Conservation (phyloP, 2,329 filamentous ascomycete species). For the Colletotrichum siamense region DNA sequence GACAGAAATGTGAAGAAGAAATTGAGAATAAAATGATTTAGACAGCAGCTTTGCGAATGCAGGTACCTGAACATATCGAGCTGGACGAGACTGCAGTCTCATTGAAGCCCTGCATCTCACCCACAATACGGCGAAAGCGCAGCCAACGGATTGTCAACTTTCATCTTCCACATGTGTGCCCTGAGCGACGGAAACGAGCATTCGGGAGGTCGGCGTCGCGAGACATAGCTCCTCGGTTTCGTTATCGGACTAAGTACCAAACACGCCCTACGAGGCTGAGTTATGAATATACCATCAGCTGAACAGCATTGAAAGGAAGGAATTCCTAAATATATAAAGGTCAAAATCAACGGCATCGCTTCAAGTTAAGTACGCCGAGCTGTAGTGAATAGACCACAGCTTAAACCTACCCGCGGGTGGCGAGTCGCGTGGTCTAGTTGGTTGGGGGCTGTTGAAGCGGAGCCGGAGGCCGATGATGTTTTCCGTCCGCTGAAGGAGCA, state of each 20-base stretch:
- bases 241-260: neutral
- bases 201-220: neutral
- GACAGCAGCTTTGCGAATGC: neutral
- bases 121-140: fast-evolving
- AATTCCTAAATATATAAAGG: neutral
- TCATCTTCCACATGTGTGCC: fast-evolving
- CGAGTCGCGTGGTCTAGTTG: neutral
- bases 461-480: neutral
- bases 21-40: neutral
- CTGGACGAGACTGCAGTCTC: fast-evolving
- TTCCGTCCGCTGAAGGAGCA: neutral
- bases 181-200: fast-evolving
- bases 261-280: neutral
- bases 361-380: neutral
- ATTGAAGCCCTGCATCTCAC: fast-evolving
- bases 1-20: fast-evolving
- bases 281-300: neutral
- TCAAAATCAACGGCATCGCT: neutral
- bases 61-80: fast-evolving
- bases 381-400: neutral
- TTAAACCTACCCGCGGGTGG: neutral
- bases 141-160: neutral
- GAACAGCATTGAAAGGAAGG: neutral
- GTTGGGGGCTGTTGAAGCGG: neutral
- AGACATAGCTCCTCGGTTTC: neutral